These are phyloP conservation scores for Nemophila menziesii DNA, from an alignment of 257 asterid species.

Conservation along the genomic window DNA sequence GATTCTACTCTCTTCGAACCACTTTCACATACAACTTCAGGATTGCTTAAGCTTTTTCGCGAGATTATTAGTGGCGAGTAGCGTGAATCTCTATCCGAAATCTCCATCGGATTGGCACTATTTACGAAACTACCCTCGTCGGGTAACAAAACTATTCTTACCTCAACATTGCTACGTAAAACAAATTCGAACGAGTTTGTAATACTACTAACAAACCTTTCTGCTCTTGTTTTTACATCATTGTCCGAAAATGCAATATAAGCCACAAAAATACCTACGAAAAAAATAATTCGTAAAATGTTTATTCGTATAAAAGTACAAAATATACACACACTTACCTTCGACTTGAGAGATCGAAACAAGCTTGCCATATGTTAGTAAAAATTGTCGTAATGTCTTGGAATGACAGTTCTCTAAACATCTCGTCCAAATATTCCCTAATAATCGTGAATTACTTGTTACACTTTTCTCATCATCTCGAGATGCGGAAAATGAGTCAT, in stretches of 20 bases:
- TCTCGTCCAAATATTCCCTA: constrained; percentile 59
- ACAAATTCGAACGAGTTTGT: constrained; percentile 74
- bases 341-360: constrained; percentile 63
- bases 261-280: constrained; percentile 73
- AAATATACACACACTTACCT: constrained; percentile 30
- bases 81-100: constrained; percentile 15
- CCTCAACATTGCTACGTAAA: constrained; percentile 69
- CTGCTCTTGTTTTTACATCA: constrained; percentile 69
- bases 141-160: constrained; percentile 46
- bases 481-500: constrained; percentile 17
- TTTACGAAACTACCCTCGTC: constrained; percentile 16
- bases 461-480: constrained; percentile 24
- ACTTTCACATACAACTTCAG: constrained; percentile 20
- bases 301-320: neutral
- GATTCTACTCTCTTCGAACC: constrained; percentile 59
- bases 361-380: constrained; percentile 64
- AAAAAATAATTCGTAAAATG: constrained; percentile 1
- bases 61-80: constrained; percentile 16
- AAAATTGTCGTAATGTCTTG: constrained; percentile 76
- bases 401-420: constrained; percentile 90
- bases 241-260: constrained; percentile 62
- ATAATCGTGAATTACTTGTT: constrained; percentile 39
- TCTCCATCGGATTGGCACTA: constrained; percentile 7
- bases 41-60: constrained; percentile 6
- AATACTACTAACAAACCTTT: constrained; percentile 91